Conservation (phyloP, 2,329 filamentous ascomycete species). For the Phialophora tarda region DNA sequence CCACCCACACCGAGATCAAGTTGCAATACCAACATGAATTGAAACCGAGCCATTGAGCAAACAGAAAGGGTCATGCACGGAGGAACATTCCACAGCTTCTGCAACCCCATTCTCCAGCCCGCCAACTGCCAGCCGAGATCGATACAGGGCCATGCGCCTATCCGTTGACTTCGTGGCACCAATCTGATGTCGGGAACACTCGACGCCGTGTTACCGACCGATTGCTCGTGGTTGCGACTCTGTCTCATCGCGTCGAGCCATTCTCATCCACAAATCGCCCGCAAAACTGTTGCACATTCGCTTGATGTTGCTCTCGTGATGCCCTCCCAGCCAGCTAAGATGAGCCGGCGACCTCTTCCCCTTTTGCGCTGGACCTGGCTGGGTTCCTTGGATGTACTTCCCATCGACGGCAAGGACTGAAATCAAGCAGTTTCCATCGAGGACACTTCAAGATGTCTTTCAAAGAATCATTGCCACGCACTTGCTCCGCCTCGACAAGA, state of each 20-base stretch:
- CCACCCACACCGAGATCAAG: constrained; percentile 15
- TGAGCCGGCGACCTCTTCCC: background rate
- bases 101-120: constrained; percentile 11
- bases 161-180: constrained; percentile 25
- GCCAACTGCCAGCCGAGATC: constrained; percentile 26
- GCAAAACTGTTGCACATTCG: constrained; percentile 19
- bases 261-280: constrained; percentile 5
- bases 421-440: background rate
- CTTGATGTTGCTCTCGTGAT: constrained; percentile 20
- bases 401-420: background rate
- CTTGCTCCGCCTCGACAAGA: background rate
- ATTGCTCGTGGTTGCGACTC: constrained; percentile 13
- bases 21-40: constrained; percentile 15
- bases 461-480: background rate
- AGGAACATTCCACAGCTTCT: constrained; percentile 21
- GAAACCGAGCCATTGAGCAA: constrained; percentile 19
- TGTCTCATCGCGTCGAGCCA: constrained; percentile 14
- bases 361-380: background rate
- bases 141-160: constrained; percentile 18
- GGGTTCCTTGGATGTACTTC: background rate
- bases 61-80: constrained; percentile 3
- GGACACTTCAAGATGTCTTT: background rate
- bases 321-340: constrained; percentile 4
- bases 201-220: constrained; percentile 25
- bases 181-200: constrained; percentile 11